phyloP scores from a whole-genome alignment of 2,329 filamentous ascomycete species.

The Talaromyces sp. region DNA sequence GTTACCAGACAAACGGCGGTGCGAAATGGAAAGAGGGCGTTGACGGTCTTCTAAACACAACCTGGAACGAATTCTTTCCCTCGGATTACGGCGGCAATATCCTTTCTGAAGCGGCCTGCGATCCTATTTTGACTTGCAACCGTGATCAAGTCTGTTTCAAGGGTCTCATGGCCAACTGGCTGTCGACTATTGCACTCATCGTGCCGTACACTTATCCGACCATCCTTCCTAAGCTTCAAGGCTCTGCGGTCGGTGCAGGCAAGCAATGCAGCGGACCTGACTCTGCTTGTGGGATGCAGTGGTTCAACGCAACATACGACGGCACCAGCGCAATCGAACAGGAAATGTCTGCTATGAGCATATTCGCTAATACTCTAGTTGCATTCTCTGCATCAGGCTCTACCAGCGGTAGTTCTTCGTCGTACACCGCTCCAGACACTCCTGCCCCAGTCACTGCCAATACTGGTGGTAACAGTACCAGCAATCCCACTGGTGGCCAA shows the following conservation, averaged over 20 bases:
- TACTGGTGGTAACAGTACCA: constrained; percentile 58
- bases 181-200: constrained; percentile 55
- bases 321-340: constrained; percentile 37
- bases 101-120: constrained; percentile 60
- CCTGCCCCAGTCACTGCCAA: constrained; percentile 44
- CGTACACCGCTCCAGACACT: constrained; percentile 12
- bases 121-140: constrained; percentile 54
- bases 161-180: constrained; percentile 61
- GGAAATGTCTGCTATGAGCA: constrained; percentile 41
- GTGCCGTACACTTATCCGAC: constrained; percentile 53
- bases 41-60: constrained; percentile 53
- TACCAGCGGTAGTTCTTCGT: constrained; percentile 13
- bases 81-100: constrained; percentile 48
- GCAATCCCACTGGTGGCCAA: constrained; percentile 43
- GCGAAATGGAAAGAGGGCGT: constrained; percentile 53
- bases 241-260: constrained; percentile 55
- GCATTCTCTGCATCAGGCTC: constrained; percentile 17
- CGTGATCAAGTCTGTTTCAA: constrained; percentile 65
- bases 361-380: constrained; percentile 32
- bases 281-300: constrained; percentile 53
- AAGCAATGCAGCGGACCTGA: constrained; percentile 51
- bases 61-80: constrained; percentile 48
- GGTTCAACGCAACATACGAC: constrained; percentile 39
- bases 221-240: constrained; percentile 52
- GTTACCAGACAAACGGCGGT: constrained; percentile 34